These are phyloP conservation scores for Hymenoscyphus fraxineus DNA, from an alignment of 2,329 filamentous ascomycete species.

Conservation along the genomic window DNA sequence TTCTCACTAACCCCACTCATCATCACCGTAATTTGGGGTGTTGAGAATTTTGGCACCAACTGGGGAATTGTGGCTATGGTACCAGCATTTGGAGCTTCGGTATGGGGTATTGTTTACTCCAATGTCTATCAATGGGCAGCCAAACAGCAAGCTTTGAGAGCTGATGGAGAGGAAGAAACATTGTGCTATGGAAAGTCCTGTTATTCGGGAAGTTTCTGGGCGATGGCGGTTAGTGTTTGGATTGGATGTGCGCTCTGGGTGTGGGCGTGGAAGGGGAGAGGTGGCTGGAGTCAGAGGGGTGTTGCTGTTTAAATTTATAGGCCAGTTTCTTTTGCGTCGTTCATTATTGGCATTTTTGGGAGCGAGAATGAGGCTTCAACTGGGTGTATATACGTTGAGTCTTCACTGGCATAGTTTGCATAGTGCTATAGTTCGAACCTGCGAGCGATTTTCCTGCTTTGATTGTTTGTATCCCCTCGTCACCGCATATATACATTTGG, in stretches of 20 bases:
- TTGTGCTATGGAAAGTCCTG: slow-evolving; percentile 81
- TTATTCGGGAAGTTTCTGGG: slow-evolving; percentile 82
- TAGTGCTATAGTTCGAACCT: background rate
- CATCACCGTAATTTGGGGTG: slow-evolving; percentile 95
- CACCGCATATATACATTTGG: no score
- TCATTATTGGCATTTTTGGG: slow-evolving; percentile 4
- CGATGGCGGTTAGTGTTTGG: slow-evolving; percentile 77
- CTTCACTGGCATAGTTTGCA: slow-evolving; percentile 4
- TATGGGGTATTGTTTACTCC: slow-evolving; percentile 91
- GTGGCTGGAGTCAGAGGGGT: slow-evolving; percentile 72
- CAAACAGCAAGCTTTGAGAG: slow-evolving; percentile 39
- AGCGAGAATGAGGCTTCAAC: background rate
- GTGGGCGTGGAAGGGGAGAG: slow-evolving; percentile 72
- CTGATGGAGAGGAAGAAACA: slow-evolving; percentile 43
- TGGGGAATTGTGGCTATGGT: slow-evolving; percentile 94
- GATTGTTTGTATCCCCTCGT: no score
- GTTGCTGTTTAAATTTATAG: slow-evolving; percentile 54
- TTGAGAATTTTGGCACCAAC: slow-evolving; percentile 97
- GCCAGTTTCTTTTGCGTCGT: background rate
- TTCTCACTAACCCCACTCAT: slow-evolving; percentile 90
- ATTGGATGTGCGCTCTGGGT: slow-evolving; percentile 67
- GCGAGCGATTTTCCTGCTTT: background rate
- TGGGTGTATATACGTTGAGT: background rate
- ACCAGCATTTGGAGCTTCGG: slow-evolving; percentile 78
- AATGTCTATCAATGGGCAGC: slow-evolving; percentile 71